Conservation (phyloP, 208 protist species). For the Crithidia brevicula region DNA sequence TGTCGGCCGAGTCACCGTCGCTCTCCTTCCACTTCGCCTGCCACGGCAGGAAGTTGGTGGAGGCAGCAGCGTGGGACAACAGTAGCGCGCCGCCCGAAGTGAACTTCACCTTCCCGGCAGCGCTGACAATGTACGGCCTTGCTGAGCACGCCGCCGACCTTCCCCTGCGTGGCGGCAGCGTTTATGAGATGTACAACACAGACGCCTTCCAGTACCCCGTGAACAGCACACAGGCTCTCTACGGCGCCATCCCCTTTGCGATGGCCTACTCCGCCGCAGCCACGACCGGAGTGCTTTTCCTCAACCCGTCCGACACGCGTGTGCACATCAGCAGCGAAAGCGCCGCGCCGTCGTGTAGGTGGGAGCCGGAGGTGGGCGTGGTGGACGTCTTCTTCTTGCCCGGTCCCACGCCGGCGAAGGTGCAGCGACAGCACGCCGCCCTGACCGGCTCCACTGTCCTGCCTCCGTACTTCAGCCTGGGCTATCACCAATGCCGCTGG, state of each 20-base stretch:
- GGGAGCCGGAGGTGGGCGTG: slow-evolving; percentile 93
- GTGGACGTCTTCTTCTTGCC: slow-evolving; percentile 98
- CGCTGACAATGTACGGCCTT: slow-evolving; percentile 94
- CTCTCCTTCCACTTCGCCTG: slow-evolving; percentile 30
- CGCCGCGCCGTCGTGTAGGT: slow-evolving; percentile 70
- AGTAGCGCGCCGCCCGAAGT: slow-evolving; percentile 16
- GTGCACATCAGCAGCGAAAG: slow-evolving; percentile 38
- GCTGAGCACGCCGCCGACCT: slow-evolving; percentile 95
- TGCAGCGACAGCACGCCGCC: slow-evolving; percentile 93
- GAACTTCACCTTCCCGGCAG: slow-evolving; percentile 55
- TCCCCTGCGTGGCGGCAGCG: slow-evolving; percentile 68
- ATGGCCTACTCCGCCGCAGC: slow-evolving; percentile 72
- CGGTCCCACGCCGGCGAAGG: slow-evolving; percentile 81
- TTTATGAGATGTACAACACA: slow-evolving; percentile 97
- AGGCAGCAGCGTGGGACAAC: slow-evolving; percentile 8
- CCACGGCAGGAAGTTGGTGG: slow-evolving; percentile 13
- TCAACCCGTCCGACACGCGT: slow-evolving; percentile 93
- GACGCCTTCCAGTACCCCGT: slow-evolving; percentile 98
- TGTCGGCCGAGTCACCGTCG: not conserved
- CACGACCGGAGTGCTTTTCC: slow-evolving; percentile 93
- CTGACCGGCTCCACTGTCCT: slow-evolving; percentile 95
- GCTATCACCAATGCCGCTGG: slow-evolving; percentile 99
- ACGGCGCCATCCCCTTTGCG: slow-evolving; percentile 97
- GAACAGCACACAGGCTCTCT: slow-evolving; percentile 94
- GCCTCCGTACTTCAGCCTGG: slow-evolving; percentile 96